A percentile compares a stretch with the other conserved stretches of the same genome.
These are phyloP conservation scores for Nakazawaea populi DNA, from an alignment of 805 yeast species.

Conservation along the genomic window DNA sequence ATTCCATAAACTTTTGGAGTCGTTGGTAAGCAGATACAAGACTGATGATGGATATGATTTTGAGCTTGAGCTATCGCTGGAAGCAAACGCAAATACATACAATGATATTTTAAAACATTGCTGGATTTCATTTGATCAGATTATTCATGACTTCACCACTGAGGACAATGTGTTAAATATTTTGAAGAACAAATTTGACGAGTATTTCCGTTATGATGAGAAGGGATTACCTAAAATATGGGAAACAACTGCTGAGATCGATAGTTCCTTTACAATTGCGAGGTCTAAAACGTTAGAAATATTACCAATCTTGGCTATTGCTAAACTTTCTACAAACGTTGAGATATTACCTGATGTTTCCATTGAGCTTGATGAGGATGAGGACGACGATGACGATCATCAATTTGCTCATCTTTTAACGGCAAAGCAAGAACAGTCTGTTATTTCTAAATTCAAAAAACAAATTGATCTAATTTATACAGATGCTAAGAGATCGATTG, in stretches of 20 bases:
- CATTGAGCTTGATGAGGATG: conserved; percentile 31
- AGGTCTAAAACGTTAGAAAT: conserved; percentile 48
- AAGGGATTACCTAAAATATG: conserved; percentile 80
- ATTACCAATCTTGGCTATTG: conserved; percentile 55
- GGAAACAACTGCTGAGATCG: conserved; percentile 70
- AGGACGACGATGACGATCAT: conserved; percentile 34
- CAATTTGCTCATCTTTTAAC: conserved; percentile 53
- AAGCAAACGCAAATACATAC: conserved; percentile 34
- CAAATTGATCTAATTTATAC: conserved; percentile 75
- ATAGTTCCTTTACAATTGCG: conserved; percentile 54
- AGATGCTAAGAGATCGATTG: conserved; percentile 84
- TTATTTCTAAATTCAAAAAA: conserved; percentile 57
- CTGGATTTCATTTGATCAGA: conserved; percentile 60
- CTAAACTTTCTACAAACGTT: conserved; percentile 43
- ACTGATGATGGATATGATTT: conserved; percentile 44
- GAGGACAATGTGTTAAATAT: conserved; percentile 62
- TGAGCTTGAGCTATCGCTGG: conserved; percentile 50
- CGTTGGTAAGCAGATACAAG: conserved; percentile 24
- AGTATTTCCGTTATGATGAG: conserved; percentile 73
- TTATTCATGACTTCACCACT: conserved; percentile 54
- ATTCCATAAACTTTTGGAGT: conserved; percentile 32
- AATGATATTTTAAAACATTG: conserved; percentile 43
- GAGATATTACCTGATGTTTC: conserved; percentile 58
- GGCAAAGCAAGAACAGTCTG: conserved; percentile 49
- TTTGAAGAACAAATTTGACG: conserved; percentile 78